Conservation (phyloP, 2,329 filamentous ascomycete species). For the Colletotrichum sp. region DNA sequence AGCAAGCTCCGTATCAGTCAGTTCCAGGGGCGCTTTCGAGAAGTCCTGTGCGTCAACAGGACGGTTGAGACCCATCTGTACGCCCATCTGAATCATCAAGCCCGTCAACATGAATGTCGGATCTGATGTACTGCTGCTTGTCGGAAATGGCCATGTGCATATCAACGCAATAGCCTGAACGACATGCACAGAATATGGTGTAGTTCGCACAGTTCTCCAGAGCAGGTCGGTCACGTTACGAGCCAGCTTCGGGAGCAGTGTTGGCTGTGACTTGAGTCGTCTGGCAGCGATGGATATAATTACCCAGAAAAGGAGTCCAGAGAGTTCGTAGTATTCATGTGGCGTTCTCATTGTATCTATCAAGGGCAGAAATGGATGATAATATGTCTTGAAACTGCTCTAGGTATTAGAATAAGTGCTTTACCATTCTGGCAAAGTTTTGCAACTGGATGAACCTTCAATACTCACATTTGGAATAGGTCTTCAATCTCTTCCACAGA, state of each 20-base stretch:
- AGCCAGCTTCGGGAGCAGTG: constrained; percentile 2
- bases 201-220: not conserved
- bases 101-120: not conserved
- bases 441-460: not conserved
- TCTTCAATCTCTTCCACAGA: not conserved
- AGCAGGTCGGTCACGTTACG: constrained; percentile 12
- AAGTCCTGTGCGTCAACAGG: not conserved
- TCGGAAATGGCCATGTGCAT: not conserved
- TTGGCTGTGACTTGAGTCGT: not conserved
- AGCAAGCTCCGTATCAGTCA: not conserved
- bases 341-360: not conserved
- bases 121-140: not conserved
- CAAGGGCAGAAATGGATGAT: not conserved
- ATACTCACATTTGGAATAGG: not conserved
- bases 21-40: not conserved
- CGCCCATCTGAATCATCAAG: not conserved
- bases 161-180: not conserved
- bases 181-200: not conserved
- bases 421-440: accelerated
- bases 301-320: not conserved
- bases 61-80: not conserved
- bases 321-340: not conserved
- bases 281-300: constrained; percentile 2
- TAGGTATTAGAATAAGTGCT: not conserved
- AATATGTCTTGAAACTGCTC: not conserved